Conservation (phyloP, 2,329 filamentous ascomycete genomes). For the Leptosphaerulina australis region DNA sequence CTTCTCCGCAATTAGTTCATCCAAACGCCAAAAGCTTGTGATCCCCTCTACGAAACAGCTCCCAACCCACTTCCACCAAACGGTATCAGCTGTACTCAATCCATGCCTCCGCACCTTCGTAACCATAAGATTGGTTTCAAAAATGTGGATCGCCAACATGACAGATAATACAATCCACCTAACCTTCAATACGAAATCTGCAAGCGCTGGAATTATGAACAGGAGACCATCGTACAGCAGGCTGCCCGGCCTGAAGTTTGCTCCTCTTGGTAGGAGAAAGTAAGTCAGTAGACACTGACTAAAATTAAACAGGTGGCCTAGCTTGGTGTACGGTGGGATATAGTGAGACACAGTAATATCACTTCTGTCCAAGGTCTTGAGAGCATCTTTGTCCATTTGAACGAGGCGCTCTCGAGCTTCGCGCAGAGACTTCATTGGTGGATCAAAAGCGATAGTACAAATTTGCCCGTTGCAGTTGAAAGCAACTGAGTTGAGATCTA, state of each 20-base stretch:
- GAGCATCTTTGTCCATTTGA: constrained; percentile 69
- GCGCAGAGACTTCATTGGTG: constrained; percentile 69
- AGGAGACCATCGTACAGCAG: constrained; percentile 53
- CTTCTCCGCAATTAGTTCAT: constrained; percentile 31
- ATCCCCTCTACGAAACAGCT: constrained; percentile 61
- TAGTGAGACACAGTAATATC: constrained; percentile 62
- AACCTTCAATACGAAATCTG: constrained; percentile 62
- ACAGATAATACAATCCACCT: constrained; percentile 64
- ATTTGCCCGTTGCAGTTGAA: constrained; percentile 60
- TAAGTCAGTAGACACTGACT: constrained; percentile 48
- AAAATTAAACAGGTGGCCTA: constrained; percentile 60
- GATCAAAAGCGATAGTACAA: constrained; percentile 66
- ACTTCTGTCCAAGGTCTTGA: constrained; percentile 65
- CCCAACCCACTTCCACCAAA: constrained; percentile 63
- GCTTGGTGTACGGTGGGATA: constrained; percentile 55
- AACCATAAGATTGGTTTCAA: constrained; percentile 63
- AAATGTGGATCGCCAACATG: constrained; percentile 68
- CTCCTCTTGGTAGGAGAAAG: constrained; percentile 34
- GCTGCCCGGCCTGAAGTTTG: constrained; percentile 45
- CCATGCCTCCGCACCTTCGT: constrained; percentile 58
- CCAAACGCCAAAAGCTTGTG: constrained; percentile 53
- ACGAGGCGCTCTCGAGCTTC: constrained; percentile 75
- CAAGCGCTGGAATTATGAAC: constrained; percentile 59
- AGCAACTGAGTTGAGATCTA: constrained; percentile 67
- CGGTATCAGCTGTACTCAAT: constrained; percentile 54